Conservation (phyloP, 805 yeast species). For the Zygotorulaspora florentina region DNA sequence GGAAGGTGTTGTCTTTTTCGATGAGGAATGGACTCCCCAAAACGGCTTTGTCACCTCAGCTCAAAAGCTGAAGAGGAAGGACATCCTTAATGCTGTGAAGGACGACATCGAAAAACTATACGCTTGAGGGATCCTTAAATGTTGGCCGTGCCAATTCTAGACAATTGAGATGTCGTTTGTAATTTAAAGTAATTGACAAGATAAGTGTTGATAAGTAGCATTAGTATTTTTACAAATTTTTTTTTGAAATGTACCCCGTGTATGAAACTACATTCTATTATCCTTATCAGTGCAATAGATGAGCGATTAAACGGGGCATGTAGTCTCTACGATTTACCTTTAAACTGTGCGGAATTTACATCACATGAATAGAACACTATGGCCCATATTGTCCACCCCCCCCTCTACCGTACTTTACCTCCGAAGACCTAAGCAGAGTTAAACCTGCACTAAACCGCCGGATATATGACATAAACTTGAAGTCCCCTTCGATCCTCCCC, state of each 20-base stretch:
- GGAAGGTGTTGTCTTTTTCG: constrained; percentile 70
- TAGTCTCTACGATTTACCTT: constrained; percentile 28
- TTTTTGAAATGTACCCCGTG: constrained; percentile 33
- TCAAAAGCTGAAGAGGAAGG: constrained; percentile 91
- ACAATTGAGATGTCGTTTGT: neutral
- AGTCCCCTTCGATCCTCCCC: neutral
- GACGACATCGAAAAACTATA: constrained; percentile 67
- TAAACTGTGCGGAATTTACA: neutral
- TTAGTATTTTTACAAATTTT: constrained; percentile 1
- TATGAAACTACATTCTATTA: constrained; percentile 40
- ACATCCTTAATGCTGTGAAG: constrained; percentile 68
- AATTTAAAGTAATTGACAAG: neutral
- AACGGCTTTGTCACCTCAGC: constrained; percentile 92
- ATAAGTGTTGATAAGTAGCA: neutral
- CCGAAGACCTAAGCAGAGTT: too few relatives aligned
- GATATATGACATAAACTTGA: neutral
- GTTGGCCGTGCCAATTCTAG: neutral
- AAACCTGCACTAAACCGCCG: neutral
- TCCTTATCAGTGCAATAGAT: constrained; percentile 30
- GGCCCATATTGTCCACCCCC: too few relatives aligned
- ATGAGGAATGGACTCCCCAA: constrained; percentile 97
- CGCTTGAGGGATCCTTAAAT: constrained; percentile 1
- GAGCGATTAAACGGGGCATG: constrained; percentile 40
- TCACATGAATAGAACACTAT: too few relatives aligned
- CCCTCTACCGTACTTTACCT: too few relatives aligned